Evolutionary conservation across 306 rosid genomes (phyloP), one percentile per base, ranked within the genome.

Genomic region (Cercis canadensis): DNA sequence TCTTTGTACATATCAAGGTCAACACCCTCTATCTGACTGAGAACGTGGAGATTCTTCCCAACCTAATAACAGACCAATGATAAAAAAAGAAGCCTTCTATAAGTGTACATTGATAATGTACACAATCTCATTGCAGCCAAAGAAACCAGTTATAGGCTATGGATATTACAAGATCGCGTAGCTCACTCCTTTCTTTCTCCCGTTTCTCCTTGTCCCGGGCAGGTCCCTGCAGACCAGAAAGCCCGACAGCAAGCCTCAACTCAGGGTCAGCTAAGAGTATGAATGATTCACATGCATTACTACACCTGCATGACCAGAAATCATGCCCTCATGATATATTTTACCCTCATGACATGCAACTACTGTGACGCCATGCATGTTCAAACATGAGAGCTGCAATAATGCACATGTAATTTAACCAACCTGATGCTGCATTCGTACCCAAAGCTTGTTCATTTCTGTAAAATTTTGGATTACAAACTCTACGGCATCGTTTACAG

Each of bases 201-300:
- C 90, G 96, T 78, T 82, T 92, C 88, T 92, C 98, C 91, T 90
- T 92, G 46, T 88, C 97, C 79, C 96, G 85, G 89, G 90, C 89
- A 88, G 97, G 93, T 60, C 98, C 98, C 98, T 90, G 97, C 98
- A 92, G 93, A 90, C 97, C 92, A 92, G 88, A 92, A 92, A 92
- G 86, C 92, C 95, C 95, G 91, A 90, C 81, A 90, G 92, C 97
- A 92, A 90, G 88, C 96, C 97, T 90, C 97, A 92, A 87, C 97
- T 83, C 97, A 92, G 91, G 90, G 84, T 88, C 98, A 92, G 97
- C 97, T 86, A 92, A 90, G 97, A 92, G 96, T 85, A 92, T 90
- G 93, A 90, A 88, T 84, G 83, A 88, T 81, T 89, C 85, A 87
- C 85, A 90, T 84, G 92, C 95, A 89, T 86, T 85, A 92, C 76